Conservation (phyloP, 1,284 basidiomycete genomes). For the Wallemia ichthyophaga region DNA sequence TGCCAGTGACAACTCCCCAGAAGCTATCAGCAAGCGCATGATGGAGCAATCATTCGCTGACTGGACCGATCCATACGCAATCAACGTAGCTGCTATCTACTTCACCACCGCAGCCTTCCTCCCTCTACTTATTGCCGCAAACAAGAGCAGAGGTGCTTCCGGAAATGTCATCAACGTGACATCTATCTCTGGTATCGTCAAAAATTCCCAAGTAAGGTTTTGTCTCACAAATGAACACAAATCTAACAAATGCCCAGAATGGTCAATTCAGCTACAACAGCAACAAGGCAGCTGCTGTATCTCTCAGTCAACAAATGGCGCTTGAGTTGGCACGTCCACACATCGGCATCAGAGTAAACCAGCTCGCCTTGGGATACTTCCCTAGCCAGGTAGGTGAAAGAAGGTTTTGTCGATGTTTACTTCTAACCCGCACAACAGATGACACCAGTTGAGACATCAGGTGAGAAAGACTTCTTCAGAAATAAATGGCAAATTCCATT, state of each 20-base stretch:
- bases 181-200: conserved; percentile 12
- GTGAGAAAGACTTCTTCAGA: neutral
- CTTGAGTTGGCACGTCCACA: conserved; percentile 12
- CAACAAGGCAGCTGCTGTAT: conserved; percentile 11
- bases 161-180: conserved; percentile 16
- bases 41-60: conserved; percentile 14
- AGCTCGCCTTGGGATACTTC: conserved; percentile 13
- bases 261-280: neutral
- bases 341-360: conserved; percentile 14
- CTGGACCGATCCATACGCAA: conserved; percentile 8
- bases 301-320: conserved; percentile 12
- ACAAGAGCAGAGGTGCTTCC: conserved; percentile 9
- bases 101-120: conserved; percentile 17
- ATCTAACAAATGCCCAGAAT: conserved; percentile 12
- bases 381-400: conserved; percentile 5
- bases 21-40: conserved; percentile 14
- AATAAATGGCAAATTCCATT: neutral
- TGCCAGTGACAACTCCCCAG: conserved; percentile 12
- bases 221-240: too few relatives aligned
- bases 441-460: neutral
- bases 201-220: conserved; percentile 14
- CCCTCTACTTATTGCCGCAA: conserved; percentile 14
- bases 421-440: neutral
- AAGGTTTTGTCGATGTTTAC: too few relatives aligned
- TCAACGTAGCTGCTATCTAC: conserved; percentile 10